A percentile compares a stretch with the other conserved stretches of the same genome.
phyloP scores from a whole-genome alignment of 169 alveolate genomes.

The Besnoitia besnoiti region DNA sequence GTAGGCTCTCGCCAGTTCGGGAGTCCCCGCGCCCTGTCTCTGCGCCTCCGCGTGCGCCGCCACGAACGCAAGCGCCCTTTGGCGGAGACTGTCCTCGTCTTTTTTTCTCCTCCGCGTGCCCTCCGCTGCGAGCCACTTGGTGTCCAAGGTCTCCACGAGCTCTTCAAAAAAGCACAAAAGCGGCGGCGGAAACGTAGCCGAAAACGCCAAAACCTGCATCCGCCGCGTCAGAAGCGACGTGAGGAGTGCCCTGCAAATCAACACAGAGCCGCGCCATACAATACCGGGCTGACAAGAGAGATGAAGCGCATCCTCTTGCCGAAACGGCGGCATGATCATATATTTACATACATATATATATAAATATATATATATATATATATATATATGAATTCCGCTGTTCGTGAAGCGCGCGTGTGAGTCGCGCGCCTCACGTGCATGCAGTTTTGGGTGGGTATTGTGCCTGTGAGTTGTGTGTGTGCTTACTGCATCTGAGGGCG shows the following conservation, averaged over 20 bases:
- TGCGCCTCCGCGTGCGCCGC: background rate
- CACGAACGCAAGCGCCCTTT: background rate
- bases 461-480: background rate
- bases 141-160: background rate
- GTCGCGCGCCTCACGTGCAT: no score
- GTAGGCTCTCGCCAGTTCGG: no score
- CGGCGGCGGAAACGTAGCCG: slow-evolving; percentile 74
- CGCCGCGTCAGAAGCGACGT: slow-evolving; percentile 16
- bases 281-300: no score
- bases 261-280: no score
- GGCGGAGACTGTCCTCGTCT: background rate
- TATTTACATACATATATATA: no score
- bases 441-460: background rate
- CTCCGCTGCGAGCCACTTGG: background rate
- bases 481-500: slow-evolving; percentile 43
- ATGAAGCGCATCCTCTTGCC: no score
- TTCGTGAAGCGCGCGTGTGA: no score
- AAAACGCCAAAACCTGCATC: slow-evolving; percentile 68
- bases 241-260: background rate
- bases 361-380: no score
- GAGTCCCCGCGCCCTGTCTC: no score
- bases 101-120: background rate
- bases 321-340: no score
- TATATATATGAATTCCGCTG: no score
- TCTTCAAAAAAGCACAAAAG: slow-evolving; percentile 38